Percentiles rank a stretch among this genome's conserved stretches.
These are phyloP conservation scores for Trichoderma asperellum DNA, from an alignment of 2,329 filamentous ascomycete species.

Conservation along the genomic window DNA sequence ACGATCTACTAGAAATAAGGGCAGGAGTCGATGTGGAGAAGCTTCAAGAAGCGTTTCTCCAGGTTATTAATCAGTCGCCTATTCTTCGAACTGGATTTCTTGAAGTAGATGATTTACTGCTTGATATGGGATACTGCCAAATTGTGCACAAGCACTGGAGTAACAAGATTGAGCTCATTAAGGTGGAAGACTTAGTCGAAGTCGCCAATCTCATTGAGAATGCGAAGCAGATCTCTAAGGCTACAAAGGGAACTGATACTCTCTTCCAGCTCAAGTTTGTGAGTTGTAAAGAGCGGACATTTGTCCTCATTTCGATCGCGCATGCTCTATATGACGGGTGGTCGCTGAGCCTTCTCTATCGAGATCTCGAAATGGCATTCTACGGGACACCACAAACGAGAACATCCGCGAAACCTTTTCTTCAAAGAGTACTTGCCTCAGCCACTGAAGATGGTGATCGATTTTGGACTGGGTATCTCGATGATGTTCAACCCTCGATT, in stretches of 20 bases:
- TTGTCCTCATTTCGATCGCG: slow-evolving; percentile 70
- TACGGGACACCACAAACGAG: slow-evolving; percentile 46
- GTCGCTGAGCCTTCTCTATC: slow-evolving; percentile 75
- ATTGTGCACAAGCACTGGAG: slow-evolving; percentile 43
- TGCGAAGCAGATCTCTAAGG: slow-evolving; percentile 45
- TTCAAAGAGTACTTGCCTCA: slow-evolving; percentile 43
- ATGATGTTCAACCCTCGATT: slow-evolving; percentile 49
- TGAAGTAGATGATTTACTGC: slow-evolving; percentile 62
- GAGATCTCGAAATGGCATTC: slow-evolving; percentile 71
- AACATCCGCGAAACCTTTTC: slow-evolving; percentile 54
- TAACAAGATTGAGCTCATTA: slow-evolving; percentile 32
- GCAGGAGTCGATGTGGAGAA: slow-evolving; percentile 56
- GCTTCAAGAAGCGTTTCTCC: slow-evolving; percentile 65
- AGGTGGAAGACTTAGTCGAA: slow-evolving; percentile 37
- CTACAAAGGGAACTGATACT: slow-evolving; percentile 41
- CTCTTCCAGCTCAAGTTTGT: slow-evolving; percentile 57
- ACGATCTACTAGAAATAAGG: slow-evolving; percentile 71
- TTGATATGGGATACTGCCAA: slow-evolving; percentile 57
- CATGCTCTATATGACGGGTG: slow-evolving; percentile 91
- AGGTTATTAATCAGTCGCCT: slow-evolving; percentile 63
- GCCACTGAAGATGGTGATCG: slow-evolving; percentile 35
- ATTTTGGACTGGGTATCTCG: slow-evolving; percentile 76
- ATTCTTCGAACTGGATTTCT: slow-evolving; percentile 78
- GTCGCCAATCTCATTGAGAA: slow-evolving; percentile 43
- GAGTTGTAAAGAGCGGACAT: slow-evolving; percentile 41